phyloP scores from a whole-genome alignment of 257 asterid species.

The Solanum pimpinellifolium region DNA sequence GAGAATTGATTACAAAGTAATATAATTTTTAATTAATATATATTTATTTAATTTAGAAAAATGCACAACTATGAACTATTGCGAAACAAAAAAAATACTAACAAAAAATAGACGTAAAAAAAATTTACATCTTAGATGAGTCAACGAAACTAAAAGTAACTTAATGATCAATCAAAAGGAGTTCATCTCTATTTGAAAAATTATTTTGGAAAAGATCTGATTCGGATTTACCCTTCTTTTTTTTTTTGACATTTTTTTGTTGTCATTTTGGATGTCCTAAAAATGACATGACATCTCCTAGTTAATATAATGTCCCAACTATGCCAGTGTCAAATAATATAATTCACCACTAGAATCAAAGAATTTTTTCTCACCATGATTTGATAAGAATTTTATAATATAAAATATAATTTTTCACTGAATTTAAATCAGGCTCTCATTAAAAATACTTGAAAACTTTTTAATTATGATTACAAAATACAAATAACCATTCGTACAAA shows the following conservation, averaged over 20 bases:
- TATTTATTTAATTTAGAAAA: no score
- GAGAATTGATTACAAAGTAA: no score
- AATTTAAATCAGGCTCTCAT: background rate
- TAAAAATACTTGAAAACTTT: no score
- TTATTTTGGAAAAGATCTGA: background rate
- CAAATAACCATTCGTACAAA: background rate
- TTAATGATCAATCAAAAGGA: background rate
- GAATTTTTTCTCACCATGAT: background rate
- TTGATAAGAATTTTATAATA: no score
- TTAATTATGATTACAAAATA: background rate
- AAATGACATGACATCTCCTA: background rate
- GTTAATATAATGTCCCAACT: background rate
- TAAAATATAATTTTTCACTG: background rate
- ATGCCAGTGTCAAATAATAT: background rate
- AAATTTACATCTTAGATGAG: background rate
- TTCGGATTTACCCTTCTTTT: background rate
- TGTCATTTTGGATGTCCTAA: background rate
- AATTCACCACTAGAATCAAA: no score
- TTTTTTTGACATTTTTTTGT: no score
- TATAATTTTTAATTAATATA: no score
- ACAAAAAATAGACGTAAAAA: no score
- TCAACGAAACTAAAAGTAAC: background rate
- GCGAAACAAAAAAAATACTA: no score
- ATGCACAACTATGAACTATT: no score
- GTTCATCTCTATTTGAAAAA: background rate